phyloP scores from a whole-genome alignment of 805 yeast species.

The Kuraishia cidri region DNA sequence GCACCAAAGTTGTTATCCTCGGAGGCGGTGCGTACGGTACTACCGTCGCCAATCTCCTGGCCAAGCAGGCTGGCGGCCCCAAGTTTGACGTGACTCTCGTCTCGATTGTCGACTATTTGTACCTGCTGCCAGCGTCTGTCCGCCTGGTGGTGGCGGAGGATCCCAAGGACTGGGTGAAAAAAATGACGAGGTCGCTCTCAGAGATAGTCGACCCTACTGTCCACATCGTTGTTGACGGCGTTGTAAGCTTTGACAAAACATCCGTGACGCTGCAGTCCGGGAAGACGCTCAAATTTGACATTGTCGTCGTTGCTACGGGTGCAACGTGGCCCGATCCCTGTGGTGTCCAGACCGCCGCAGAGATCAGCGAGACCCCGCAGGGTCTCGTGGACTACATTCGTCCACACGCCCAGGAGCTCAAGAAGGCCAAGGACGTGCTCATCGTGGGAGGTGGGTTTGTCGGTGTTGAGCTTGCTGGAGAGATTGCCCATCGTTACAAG shows the following conservation, averaged over 20 bases:
- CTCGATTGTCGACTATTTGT: conserved; percentile 5
- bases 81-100: conserved; percentile 7
- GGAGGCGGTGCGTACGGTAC: conserved; percentile 9
- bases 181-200: conserved; percentile 7
- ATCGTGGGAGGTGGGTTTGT: conserved; percentile 23
- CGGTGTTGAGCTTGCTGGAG: conserved; percentile 22
- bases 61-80: neutral
- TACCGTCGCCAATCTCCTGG: conserved; percentile 4
- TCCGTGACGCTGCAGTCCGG: conserved; percentile 7
- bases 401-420: conserved; percentile 7
- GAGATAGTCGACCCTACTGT: conserved; percentile 10
- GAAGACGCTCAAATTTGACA: conserved; percentile 11
- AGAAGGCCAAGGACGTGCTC: conserved; percentile 14
- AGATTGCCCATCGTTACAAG: conserved; percentile 13
- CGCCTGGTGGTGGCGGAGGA: conserved; percentile 7
- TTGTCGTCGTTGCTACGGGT: conserved; percentile 20
- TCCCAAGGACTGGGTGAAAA: no score
- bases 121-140: conserved; percentile 7
- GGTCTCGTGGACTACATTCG: conserved; percentile 7
- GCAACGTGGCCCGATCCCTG: conserved; percentile 18
- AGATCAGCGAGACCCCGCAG: conserved; percentile 3
- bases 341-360: neutral
- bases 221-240: conserved; percentile 12
- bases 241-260: conserved; percentile 8
- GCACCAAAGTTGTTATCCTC: conserved; percentile 4